Evolutionary conservation across 1,139 yeast species (phyloP).

Genomic region (Kodamaea sp.): DNA sequence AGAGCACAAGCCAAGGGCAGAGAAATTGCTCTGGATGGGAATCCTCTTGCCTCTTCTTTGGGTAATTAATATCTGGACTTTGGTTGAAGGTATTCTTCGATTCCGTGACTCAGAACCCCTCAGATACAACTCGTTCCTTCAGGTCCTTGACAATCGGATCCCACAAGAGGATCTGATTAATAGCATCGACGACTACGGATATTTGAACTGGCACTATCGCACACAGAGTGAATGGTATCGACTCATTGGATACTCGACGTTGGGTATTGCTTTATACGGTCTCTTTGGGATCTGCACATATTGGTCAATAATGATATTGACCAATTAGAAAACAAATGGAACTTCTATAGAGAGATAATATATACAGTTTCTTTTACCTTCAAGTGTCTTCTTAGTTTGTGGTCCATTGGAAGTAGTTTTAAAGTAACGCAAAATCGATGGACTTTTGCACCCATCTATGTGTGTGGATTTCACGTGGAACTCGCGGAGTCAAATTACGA

Average conservation of each 20-base stretch:
- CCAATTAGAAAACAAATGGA: too few species aligned
- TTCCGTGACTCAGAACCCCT: conserved; percentile 2
- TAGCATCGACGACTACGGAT: conserved; percentile 4
- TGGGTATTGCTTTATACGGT: too few species aligned
- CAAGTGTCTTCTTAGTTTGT: too few species aligned
- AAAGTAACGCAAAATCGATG: too few species aligned
- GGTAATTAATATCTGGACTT: conserved; percentile 14
- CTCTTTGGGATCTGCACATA: too few species aligned
- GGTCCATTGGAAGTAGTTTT: too few species aligned
- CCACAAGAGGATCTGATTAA: not conserved
- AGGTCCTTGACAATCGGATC: conserved; percentile 1
- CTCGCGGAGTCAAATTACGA: too few species aligned
- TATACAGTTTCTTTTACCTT: too few species aligned
- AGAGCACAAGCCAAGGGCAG: conserved; percentile 4
- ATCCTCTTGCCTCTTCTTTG: conserved; percentile 25
- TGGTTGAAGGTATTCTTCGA: not conserved
- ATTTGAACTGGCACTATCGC: conserved; percentile 7
- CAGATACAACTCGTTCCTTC: conserved; percentile 5
- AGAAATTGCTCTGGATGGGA: conserved; percentile 18
- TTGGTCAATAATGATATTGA: too few species aligned
- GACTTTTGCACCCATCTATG: conserved; percentile 1
- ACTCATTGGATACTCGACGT: too few species aligned
- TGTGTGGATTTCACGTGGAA: not conserved
- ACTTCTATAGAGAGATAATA: too few species aligned
- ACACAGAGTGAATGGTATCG: too few species aligned